These are phyloP conservation scores for Phytopythium kandeliae DNA, from an alignment of 352 stramenopile species.

Conservation along the genomic window DNA sequence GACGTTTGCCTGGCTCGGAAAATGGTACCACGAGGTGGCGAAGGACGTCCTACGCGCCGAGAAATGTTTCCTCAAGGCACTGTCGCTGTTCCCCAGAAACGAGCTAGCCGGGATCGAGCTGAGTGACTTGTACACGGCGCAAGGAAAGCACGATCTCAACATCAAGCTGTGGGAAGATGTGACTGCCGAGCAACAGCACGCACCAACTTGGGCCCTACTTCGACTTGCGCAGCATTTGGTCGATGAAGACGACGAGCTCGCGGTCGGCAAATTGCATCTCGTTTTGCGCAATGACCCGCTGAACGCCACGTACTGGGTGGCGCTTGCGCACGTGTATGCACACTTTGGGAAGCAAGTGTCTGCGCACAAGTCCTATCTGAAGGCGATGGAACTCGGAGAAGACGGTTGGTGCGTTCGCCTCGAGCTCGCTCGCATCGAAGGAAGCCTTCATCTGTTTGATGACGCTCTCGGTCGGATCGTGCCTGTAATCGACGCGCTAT, in stretches of 20 bases:
- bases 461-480: slow-evolving; percentile 61
- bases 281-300: slow-evolving; percentile 66
- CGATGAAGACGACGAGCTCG: slow-evolving; percentile 54
- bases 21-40: slow-evolving; percentile 66
- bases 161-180: slow-evolving; percentile 68
- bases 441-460: slow-evolving; percentile 57
- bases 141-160: slow-evolving; percentile 56
- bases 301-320: slow-evolving; percentile 62
- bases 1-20: slow-evolving; percentile 67
- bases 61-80: slow-evolving; percentile 83
- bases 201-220: slow-evolving; percentile 70
- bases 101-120: slow-evolving; percentile 55
- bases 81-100: slow-evolving; percentile 46
- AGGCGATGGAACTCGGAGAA: slow-evolving; percentile 68
- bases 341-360: slow-evolving; percentile 78
- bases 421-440: slow-evolving; percentile 78
- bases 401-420: slow-evolving; percentile 62
- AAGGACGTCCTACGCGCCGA: slow-evolving; percentile 64
- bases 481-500: slow-evolving; percentile 21
- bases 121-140: slow-evolving; percentile 62
- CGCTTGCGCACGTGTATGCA: slow-evolving; percentile 72
- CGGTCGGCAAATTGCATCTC: slow-evolving; percentile 65
- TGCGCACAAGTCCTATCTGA: slow-evolving; percentile 74
- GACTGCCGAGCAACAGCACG: slow-evolving; percentile 44
- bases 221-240: slow-evolving; percentile 67